These are phyloP conservation scores for Pseudofabraea citricarpa DNA, from an alignment of 2,329 filamentous ascomycete species.

Conservation along the genomic window DNA sequence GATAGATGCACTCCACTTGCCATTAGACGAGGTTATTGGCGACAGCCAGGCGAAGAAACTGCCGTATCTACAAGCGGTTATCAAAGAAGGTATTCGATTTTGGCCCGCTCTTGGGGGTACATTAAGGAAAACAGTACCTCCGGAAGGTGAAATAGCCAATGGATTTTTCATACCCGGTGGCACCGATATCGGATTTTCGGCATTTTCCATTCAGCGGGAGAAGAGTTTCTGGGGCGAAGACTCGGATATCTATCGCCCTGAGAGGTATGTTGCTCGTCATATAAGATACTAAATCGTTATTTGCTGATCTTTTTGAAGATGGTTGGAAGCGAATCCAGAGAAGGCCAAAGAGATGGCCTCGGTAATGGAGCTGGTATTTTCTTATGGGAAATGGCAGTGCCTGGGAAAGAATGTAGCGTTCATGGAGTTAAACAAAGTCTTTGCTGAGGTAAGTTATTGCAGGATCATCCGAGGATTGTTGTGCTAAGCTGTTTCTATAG, in stretches of 20 bases:
- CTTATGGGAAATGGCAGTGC: conserved; percentile 36
- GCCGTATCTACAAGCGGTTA: conserved; percentile 43
- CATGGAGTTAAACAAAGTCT: conserved; percentile 43
- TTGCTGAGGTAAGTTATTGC: conserved; percentile 37
- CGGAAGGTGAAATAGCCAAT: conserved; percentile 12
- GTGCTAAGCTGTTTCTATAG: neutral
- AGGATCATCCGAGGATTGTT: neutral
- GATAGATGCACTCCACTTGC: conserved; percentile 1
- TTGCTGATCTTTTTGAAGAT: conserved; percentile 29
- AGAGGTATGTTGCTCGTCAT: conserved; percentile 27
- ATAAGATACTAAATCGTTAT: neutral
- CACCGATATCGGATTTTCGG: conserved; percentile 11
- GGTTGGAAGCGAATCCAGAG: conserved; percentile 33
- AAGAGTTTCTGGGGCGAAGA: conserved; percentile 32
- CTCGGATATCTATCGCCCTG: conserved; percentile 39
- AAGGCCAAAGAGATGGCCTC: conserved; percentile 30
- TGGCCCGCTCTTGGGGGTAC: conserved; percentile 35
- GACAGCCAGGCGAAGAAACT: conserved; percentile 33
- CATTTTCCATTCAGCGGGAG: conserved; percentile 30
- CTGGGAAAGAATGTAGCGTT: conserved; percentile 42
- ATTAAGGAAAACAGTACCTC: conserved; percentile 11
- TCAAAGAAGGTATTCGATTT: conserved; percentile 44
- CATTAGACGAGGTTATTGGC: conserved; percentile 12
- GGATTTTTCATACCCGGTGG: conserved; percentile 14
- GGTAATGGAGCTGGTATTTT: conserved; percentile 34